Evolutionary conservation across 1,139 yeast species (phyloP).

Genomic region (Pneumocystis oryctolagi): DNA sequence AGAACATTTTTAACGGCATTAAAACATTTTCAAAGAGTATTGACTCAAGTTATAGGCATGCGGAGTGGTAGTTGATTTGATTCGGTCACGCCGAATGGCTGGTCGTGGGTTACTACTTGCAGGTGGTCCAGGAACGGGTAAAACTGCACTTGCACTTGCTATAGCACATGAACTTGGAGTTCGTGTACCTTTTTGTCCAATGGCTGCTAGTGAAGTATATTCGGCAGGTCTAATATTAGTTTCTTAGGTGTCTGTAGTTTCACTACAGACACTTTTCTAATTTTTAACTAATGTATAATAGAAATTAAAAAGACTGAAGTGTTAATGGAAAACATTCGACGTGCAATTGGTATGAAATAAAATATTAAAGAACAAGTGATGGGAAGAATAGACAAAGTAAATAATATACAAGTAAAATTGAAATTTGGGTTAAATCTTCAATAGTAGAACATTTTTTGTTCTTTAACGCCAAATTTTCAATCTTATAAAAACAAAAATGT

Average conservation of each 20-base stretch:
- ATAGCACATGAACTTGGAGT: conserved; percentile 96
- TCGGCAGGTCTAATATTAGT: conserved; percentile 36
- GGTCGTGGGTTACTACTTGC: conserved; percentile 93
- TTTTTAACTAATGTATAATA: background rate
- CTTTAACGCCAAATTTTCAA: too few species aligned
- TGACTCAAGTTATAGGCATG: conserved; percentile 39
- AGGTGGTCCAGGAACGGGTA: conserved; percentile 2
- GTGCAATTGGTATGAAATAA: conserved; percentile 49
- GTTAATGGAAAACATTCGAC: conserved; percentile 90
- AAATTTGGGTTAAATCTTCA: background rate
- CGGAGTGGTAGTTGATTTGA: conserved; percentile 85
- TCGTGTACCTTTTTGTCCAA: conserved; percentile 94
- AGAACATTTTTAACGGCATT: background rate
- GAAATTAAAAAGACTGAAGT: conserved; percentile 97
- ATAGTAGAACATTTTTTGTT: too few species aligned
- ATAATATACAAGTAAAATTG: too few species aligned
- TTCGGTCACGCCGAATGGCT: conserved; percentile 83
- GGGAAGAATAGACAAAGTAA: too few species aligned
- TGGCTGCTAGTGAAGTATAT: conserved; percentile 86
- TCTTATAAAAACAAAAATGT: too few species aligned
- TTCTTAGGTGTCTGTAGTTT: background rate
- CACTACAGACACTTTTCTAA: background rate
- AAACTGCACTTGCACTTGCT: conserved; percentile 41
- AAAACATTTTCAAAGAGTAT: background rate
- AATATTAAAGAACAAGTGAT: background rate